Evolutionary conservation across 225 moss, liverwort and hornwort genomes (phyloP).

Genomic region (Sphagnum contortum): DNA sequence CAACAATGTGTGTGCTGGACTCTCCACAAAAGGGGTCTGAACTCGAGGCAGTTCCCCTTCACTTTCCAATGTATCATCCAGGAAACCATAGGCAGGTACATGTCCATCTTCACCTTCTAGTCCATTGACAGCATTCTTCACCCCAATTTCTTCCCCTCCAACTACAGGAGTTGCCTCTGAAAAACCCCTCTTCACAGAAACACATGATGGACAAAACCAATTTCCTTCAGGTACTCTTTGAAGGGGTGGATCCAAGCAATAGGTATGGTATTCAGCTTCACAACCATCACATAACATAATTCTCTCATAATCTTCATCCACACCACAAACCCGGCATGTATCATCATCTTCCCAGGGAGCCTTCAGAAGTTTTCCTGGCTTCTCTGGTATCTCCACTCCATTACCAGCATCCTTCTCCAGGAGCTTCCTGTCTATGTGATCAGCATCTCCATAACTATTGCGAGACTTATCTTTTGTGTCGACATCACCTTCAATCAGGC

Average conservation of each 20-base stretch:
- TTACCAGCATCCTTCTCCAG: slow-evolving; percentile 20
- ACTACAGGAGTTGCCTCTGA: slow-evolving; percentile 46
- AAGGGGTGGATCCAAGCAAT: slow-evolving; percentile 88
- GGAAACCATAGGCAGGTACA: slow-evolving; percentile 14
- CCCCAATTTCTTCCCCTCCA: slow-evolving; percentile 32
- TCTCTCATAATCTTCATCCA: slow-evolving; percentile 97
- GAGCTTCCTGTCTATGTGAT: slow-evolving; percentile 20
- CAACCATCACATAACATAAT: slow-evolving; percentile 96
- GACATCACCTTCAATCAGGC: slow-evolving; percentile 32
- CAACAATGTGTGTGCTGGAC: slow-evolving; percentile 34
- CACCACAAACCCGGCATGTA: slow-evolving; percentile 91
- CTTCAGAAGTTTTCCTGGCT: slow-evolving; percentile 62
- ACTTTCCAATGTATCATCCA: slow-evolving; percentile 14
- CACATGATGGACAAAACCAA: slow-evolving; percentile 94
- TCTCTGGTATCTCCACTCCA: slow-evolving; percentile 39
- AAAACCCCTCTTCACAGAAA: slow-evolving; percentile 83
- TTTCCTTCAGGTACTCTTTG: slow-evolving; percentile 91
- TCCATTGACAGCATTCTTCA: slow-evolving; percentile 27
- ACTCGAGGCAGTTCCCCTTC: slow-evolving; percentile 8
- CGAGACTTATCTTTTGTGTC: slow-evolving; percentile 22
- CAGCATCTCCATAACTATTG: slow-evolving; percentile 20
- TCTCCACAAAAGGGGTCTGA: slow-evolving; percentile 29
- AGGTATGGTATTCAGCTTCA: slow-evolving; percentile 97
- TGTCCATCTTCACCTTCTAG: background rate
- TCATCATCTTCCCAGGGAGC: slow-evolving; percentile 98